Base-by-base conservation (phyloP, 2,329 filamentous ascomycete species). In the Fusarium pseudocircinatum region DNA sequence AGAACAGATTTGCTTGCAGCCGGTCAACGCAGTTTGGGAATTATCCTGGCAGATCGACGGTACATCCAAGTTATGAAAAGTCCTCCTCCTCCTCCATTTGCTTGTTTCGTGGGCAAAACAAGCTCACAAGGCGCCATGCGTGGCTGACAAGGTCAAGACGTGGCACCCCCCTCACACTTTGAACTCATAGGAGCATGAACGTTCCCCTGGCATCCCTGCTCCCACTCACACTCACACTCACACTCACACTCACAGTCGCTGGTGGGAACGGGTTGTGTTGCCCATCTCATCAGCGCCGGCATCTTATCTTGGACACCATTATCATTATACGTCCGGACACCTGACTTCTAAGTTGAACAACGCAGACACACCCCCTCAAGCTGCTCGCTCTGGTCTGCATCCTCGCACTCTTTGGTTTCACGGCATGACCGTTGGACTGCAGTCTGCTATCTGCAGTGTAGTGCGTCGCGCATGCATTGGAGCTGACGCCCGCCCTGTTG, bases 371-470 rank as follows among this genome's bases (percentile, higher is more conserved):
- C 63, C 46, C 67, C 70, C 70, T 64, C 59, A 30, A 43, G 46
- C 53, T 62, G 24, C 46, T 61, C 36, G 24, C 46, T 61, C 36
- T 50, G n/a, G 57, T 42, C 26, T 64, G 36, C 66, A 49, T 37
- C 26, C 59, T 69, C 61, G 43, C 53, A 52, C 42, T 59, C 28
- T 24, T 47, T 58, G 70, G 73, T 77, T 62, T 61, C 64, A 72
- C 74, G 63, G 74, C 72, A 75, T 69, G 61, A 66, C 75, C 75
- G 75, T 76, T 77, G 49, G 47, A 72, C 69, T 26, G 44, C 59
- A 58, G 57, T 67, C 65, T 56, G 40, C 42, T 49, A 46, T 44
- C 36, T 37, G 36, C 36, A 37, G 36, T 36, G 39, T 34, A 61
- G 54, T 71, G 63, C 69, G 56, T 69, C 59, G 64, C 67, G 75